phyloP scores from a whole-genome alignment of 768 basidiomycete species.

The Suillus clintonianus region DNA sequence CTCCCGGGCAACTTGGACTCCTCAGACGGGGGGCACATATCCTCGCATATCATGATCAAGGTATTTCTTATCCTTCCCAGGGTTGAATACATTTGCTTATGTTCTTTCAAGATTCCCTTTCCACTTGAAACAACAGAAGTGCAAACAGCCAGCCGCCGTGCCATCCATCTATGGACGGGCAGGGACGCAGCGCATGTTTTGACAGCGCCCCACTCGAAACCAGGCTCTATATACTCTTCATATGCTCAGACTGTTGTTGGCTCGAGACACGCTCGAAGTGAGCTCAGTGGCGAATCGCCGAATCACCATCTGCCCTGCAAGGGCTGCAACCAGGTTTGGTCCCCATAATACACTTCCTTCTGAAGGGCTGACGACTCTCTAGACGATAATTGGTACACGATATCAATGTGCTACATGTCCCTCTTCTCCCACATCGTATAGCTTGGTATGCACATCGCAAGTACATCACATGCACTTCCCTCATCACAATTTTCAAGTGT shows the following conservation, averaged over 20 bases:
- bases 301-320: constrained; percentile 67
- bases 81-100: constrained; percentile 7
- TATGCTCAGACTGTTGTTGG: constrained; percentile 73
- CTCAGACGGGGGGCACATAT: constrained; percentile 74
- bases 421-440: constrained; percentile 69
- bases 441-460: constrained; percentile 51
- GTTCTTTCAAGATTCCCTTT: constrained; percentile 69
- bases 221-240: constrained; percentile 61
- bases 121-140: constrained; percentile 76
- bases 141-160: constrained; percentile 72
- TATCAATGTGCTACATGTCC: constrained; percentile 93
- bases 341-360: background rate
- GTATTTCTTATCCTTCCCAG: constrained; percentile 40
- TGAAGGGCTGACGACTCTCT: background rate
- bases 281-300: constrained; percentile 32
- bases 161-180: constrained; percentile 73
- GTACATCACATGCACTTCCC: background rate
- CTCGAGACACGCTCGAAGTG: constrained; percentile 36
- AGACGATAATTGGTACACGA: constrained; percentile 76
- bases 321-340: constrained; percentile 57
- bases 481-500: constrained; percentile 54
- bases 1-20: constrained; percentile 82
- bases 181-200: constrained; percentile 70
- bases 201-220: constrained; percentile 47
- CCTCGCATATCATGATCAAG: constrained; percentile 94